Evolutionary conservation across 2,329 filamentous ascomycete genomes (phyloP).

Genomic region (Diaporthe ampelina): DNA sequence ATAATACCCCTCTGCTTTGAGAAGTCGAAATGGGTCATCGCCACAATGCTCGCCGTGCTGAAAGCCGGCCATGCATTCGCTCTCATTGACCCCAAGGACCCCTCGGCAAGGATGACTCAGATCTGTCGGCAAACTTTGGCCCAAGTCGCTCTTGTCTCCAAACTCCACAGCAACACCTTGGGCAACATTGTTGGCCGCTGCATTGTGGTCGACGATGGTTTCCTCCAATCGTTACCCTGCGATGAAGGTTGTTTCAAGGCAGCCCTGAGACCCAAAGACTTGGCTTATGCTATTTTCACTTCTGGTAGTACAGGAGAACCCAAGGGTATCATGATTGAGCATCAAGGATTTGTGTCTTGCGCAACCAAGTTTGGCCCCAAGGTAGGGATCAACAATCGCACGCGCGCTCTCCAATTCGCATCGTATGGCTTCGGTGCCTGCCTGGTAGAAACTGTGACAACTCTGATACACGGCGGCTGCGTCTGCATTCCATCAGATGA

Average conservation of each 20-base stretch:
- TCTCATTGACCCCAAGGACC: background rate
- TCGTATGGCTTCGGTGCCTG: constrained; percentile 51
- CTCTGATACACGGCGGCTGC: constrained; percentile 48
- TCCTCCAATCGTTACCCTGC: background rate
- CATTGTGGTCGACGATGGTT: background rate
- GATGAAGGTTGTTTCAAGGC: background rate
- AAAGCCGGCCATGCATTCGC: background rate
- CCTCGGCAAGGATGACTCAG: background rate
- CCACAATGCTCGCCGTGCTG: background rate
- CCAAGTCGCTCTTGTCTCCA: background rate
- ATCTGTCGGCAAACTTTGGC: background rate
- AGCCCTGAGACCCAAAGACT: background rate
- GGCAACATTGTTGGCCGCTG: background rate
- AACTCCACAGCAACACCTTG: background rate
- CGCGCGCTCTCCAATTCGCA: constrained; percentile 52
- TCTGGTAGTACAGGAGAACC: constrained; percentile 68
- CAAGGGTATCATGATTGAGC: constrained; percentile 61
- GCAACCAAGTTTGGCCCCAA: constrained; percentile 40
- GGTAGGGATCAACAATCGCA: constrained; percentile 44
- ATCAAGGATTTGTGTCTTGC: background rate
- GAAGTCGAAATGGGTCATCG: background rate
- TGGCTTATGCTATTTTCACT: constrained; percentile 62
- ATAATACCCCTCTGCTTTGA: background rate
- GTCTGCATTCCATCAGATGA: constrained; percentile 55
- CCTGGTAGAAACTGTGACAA: constrained; percentile 44